Percentiles rank a stretch among this genome's conserved stretches.
Conservation (phyloP, 257 asterid genomes). For the Solanum virginianum region DNA sequence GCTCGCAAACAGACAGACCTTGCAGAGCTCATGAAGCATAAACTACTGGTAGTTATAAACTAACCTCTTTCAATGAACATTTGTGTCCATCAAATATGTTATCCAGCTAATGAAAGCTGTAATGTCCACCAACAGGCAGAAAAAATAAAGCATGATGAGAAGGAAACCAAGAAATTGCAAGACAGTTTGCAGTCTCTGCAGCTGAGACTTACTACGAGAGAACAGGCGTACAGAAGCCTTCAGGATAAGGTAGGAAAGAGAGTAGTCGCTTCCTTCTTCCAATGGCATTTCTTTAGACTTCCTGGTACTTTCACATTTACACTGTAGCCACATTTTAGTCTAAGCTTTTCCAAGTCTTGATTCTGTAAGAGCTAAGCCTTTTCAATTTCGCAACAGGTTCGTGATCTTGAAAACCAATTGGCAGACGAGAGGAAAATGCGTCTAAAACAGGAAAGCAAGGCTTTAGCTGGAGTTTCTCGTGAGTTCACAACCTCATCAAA, state of each 20-base stretch:
- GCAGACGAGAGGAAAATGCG: slow-evolving; percentile 80
- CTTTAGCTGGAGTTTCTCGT: slow-evolving; percentile 46
- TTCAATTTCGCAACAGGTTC: slow-evolving; percentile 37
- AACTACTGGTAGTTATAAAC: slow-evolving; percentile 57
- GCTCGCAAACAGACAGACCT: slow-evolving; percentile 68
- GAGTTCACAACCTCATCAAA: slow-evolving; percentile 23
- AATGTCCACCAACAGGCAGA: slow-evolving; percentile 59
- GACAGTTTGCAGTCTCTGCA: slow-evolving; percentile 71
- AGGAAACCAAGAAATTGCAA: slow-evolving; percentile 80
- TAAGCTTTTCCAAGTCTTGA: background rate
- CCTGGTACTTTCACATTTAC: background rate
- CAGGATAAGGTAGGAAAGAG: slow-evolving; percentile 62
- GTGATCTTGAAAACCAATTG: slow-evolving; percentile 80
- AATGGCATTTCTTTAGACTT: background rate
- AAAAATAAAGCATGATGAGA: slow-evolving; percentile 78
- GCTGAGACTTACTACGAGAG: slow-evolving; percentile 65
- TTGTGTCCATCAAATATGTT: background rate
- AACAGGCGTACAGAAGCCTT: slow-evolving; percentile 62
- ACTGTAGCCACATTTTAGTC: background rate
- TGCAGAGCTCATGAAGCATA: slow-evolving; percentile 59
- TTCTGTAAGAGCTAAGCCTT: background rate
- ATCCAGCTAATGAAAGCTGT: slow-evolving; percentile 7
- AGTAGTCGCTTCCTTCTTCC: background rate
- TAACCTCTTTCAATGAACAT: background rate
- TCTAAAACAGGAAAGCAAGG: slow-evolving; percentile 66